Conservation (phyloP, 2,329 filamentous ascomycete genomes). For the Colletotrichum phormii region DNA sequence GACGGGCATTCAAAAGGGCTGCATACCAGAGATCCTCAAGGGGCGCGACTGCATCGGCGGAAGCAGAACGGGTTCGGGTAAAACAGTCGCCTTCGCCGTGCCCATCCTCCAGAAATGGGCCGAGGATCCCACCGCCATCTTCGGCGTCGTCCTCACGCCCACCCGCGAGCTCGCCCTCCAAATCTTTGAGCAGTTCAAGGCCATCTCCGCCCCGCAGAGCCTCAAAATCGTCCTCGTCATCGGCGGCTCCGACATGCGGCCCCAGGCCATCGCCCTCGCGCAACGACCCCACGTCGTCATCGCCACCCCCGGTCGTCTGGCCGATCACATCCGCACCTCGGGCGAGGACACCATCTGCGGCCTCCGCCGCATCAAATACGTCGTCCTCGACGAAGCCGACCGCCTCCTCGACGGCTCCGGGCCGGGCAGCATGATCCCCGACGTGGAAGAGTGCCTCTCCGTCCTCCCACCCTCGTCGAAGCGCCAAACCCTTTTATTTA, state of each 20-base stretch:
- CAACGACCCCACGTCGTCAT: constrained; percentile 91
- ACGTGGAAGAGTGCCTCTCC: constrained; percentile 88
- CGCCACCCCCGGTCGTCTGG: constrained; percentile 91
- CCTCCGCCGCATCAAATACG: constrained; percentile 80
- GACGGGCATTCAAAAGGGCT: constrained; percentile 91
- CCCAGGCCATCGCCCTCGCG: constrained; percentile 86
- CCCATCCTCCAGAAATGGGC: constrained; percentile 96
- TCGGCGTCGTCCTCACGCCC: constrained; percentile 88
- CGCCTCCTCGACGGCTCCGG: constrained; percentile 80
- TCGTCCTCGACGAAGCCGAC: constrained; percentile 97
- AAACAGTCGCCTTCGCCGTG: constrained; percentile 95
- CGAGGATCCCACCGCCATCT: constrained; percentile 91
- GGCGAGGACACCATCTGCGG: constrained; percentile 91
- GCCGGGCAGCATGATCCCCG: constrained; percentile 90
- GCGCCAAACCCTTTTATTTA: constrained; percentile 96
- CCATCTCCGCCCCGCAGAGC: constrained; percentile 87
- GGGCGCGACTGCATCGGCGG: constrained; percentile 96
- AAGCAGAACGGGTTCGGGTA: constrained; percentile 94
- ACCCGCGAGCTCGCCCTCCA: constrained; percentile 93
- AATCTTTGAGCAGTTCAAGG: constrained; percentile 96
- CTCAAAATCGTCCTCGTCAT: constrained; percentile 92
- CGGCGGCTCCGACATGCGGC: constrained; percentile 91
- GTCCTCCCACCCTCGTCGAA: constrained; percentile 81
- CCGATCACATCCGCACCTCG: constrained; percentile 92
- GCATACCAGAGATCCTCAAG: constrained; percentile 91